These are phyloP conservation scores for Ceratobasidium sp. DNA, from an alignment of 1,284 basidiomycete genomes.

Conservation along the genomic window DNA sequence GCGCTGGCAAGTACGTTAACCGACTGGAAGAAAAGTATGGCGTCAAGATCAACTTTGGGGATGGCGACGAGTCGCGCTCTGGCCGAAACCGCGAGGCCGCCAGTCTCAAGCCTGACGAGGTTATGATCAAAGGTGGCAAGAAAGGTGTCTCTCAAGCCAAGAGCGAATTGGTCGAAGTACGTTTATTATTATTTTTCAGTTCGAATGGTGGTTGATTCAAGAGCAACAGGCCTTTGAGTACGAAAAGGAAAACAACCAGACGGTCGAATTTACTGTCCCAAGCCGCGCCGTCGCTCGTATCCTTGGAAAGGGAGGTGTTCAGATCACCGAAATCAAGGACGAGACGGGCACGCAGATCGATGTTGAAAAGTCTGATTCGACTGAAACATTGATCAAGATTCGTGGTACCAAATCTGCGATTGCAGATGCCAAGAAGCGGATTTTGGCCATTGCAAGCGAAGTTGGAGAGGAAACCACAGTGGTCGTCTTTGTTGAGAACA, in stretches of 20 bases:
- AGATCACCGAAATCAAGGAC: constrained; percentile 96
- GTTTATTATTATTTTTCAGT: constrained; percentile 39
- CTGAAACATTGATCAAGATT: constrained; percentile 70
- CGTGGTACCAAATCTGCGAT: constrained; percentile 91
- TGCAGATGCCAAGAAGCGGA: constrained; percentile 82
- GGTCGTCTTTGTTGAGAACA: constrained; percentile 75
- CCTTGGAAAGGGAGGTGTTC: constrained; percentile 86
- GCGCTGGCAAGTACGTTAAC: constrained; percentile 93
- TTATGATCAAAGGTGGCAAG: constrained; percentile 92
- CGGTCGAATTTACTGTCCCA: constrained; percentile 81
- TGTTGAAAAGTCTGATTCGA: constrained; percentile 71
- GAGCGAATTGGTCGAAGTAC: constrained; percentile 80
- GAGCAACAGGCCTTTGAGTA: constrained; percentile 80
- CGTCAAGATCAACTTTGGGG: constrained; percentile 91
- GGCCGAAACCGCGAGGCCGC: constrained; percentile 61
- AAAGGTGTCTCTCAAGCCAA: constrained; percentile 94
- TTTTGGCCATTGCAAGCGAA: constrained; percentile 84
- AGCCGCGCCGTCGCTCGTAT: constrained; percentile 88
- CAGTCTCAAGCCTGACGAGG: constrained; percentile 82
- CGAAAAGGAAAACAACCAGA: constrained; percentile 88
- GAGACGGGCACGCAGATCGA: constrained; percentile 91
- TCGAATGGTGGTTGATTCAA: neutral
- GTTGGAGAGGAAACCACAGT: constrained; percentile 82
- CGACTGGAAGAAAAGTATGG: constrained; percentile 94
- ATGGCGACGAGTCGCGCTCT: too few relatives aligned